These are phyloP conservation scores for Penicillium bovifimosum DNA, from an alignment of 495 filamentous ascomycete species.

Conservation along the genomic window DNA sequence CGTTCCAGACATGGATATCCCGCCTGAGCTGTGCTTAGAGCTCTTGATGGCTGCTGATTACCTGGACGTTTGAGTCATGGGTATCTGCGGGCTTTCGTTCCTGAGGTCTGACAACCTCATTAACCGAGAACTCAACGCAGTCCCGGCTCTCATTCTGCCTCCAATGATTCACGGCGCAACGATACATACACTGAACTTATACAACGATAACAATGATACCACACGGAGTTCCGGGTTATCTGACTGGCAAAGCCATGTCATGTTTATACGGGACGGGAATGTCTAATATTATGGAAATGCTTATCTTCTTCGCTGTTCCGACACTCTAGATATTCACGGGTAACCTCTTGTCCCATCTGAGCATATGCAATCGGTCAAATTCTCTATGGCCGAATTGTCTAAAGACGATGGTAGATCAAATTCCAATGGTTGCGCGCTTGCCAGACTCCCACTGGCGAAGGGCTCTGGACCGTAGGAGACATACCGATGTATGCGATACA, in stretches of 20 bases:
- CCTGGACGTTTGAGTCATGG: conserved; percentile 44
- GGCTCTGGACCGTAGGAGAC: conserved; percentile 4
- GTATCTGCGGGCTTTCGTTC: not conserved
- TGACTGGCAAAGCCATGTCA: not conserved
- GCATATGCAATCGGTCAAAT: conserved; percentile 50
- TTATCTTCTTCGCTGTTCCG: not conserved
- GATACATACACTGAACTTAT: conserved; percentile 4
- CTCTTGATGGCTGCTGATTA: conserved; percentile 80
- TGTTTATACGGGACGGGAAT: conserved; percentile 1
- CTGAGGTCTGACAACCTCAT: not conserved
- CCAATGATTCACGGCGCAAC: conserved; percentile 16
- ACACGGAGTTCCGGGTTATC: conserved; percentile 11
- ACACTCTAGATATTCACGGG: not conserved
- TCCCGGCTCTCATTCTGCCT: not conserved
- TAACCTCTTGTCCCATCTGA: conserved; percentile 34
- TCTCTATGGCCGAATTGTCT: conserved; percentile 63
- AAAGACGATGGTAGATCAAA: conserved; percentile 69
- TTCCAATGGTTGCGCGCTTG: conserved; percentile 3
- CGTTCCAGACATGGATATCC: conserved; percentile 86
- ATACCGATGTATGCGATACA: too few species aligned
- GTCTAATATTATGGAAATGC: not conserved
- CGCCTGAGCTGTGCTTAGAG: conserved; percentile 70
- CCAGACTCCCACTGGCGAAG: not conserved
- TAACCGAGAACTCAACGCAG: not conserved
- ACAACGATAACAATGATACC: not conserved